Evolutionary conservation across 2,329 filamentous ascomycete species (phyloP), one percentile per base, ranked within the genome.

Genomic region (Blastomyces parvus): DNA sequence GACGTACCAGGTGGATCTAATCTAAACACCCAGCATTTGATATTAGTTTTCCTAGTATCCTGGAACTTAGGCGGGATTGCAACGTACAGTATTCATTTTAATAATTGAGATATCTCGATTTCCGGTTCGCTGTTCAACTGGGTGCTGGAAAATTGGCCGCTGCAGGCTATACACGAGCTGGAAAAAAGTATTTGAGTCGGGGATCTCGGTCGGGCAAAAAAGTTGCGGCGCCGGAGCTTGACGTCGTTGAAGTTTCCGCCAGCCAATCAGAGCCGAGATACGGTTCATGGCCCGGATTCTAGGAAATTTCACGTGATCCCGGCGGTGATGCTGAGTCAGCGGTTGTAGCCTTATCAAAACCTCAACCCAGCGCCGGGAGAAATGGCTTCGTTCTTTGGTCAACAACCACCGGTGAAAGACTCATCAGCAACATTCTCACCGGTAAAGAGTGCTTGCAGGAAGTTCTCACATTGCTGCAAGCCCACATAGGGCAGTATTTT

Each of bases 1-100:
- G 60, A 67, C 79, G 76, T 79, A 84, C 82, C 82, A 84, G 67
- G 83, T 84, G 67, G 83, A 85, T 78, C 78, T 78, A 65, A 84
- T 78, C 82, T 84, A 25, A 14, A 27, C 38, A 44, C 14, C 38
- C 27, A 19, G 19, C 40, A 42, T 42, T 27, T 30, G 25, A 8
- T 6, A 22, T 36, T 36, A 42, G 14, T 14, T 42, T 58, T 40
- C 0, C 19, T 33, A 14, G 36, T 46, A 55, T 55, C 3, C 17
- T 36, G 11, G 13, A 27, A 27, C 22, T 14, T 48, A 36, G 3
- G 48, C 4, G 48, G 11, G 17, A 19, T 8, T 25, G 38, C n/a
- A 42, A 59, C 80, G 68, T 75, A 82, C 81, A 60, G 81, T 83
- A 72, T 83, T 83, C 81, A 83, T 83, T 64, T 40, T 48, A 42